These are phyloP conservation scores for Periconia digitata DNA, from an alignment of 2,329 filamentous ascomycete species.

Conservation along the genomic window DNA sequence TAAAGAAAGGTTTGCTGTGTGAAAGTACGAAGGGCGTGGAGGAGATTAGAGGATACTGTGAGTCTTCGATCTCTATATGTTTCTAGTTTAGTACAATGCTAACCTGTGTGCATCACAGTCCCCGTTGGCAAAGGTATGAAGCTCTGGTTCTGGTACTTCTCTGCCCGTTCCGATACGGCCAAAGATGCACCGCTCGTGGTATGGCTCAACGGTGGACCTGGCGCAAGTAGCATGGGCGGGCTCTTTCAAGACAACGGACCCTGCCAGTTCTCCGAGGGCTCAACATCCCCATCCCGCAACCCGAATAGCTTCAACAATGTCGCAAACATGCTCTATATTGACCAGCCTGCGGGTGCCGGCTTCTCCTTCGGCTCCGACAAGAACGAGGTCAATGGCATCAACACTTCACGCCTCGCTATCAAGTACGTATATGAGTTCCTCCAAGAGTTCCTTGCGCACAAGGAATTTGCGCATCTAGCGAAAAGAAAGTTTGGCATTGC, in stretches of 20 bases:
- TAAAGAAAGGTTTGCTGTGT: background rate
- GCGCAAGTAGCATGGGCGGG: background rate
- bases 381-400: background rate
- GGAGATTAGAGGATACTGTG: background rate
- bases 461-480: background rate
- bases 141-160: conserved; percentile 3
- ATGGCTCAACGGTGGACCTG: conserved; percentile 1
- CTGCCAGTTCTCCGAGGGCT: background rate
- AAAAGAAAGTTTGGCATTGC: background rate
- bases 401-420: background rate
- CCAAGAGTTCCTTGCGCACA: background rate
- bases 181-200: background rate
- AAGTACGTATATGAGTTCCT: background rate
- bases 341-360: background rate
- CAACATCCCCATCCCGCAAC: background rate
- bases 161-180: background rate
- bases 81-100: background rate
- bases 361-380: background rate
- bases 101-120: background rate
- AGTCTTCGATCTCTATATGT: background rate
- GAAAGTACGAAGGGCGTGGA: background rate
- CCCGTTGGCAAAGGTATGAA: background rate
- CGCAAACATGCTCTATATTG: conserved; percentile 3
- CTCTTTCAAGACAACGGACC: background rate
- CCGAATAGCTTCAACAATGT: background rate